Percentiles rank a stretch among this genome's conserved stretches.
Evolutionary conservation across 768 basidiomycete genomes (phyloP).

Genomic region (Russula ochroleuca): DNA sequence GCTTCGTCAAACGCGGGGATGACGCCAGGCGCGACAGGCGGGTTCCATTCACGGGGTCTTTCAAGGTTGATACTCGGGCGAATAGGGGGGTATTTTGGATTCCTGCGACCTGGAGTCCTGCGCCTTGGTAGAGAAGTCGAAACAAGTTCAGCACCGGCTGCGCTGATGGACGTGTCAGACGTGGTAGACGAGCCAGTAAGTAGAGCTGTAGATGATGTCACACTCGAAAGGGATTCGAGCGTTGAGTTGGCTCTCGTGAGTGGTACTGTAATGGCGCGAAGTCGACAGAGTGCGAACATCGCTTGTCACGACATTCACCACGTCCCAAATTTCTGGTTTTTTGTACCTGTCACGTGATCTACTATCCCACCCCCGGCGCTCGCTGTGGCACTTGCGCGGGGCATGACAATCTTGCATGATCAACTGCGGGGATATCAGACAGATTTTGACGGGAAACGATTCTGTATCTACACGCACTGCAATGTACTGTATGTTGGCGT

Average conservation of each 20-base stretch:
- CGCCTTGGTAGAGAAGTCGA: neutral
- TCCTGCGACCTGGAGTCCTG: conserved; percentile 18
- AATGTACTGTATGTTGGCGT: neutral
- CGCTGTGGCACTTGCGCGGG: neutral
- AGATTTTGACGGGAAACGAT: no score
- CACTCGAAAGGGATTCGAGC: conserved; percentile 1
- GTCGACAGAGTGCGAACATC: conserved; percentile 23
- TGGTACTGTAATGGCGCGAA: conserved; percentile 14
- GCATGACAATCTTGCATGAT: neutral
- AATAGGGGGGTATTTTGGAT: conserved; percentile 30
- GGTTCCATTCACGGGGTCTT: conserved; percentile 57
- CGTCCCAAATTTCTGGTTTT: no score
- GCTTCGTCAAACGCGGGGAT: conserved; percentile 85
- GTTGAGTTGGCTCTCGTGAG: conserved; percentile 24
- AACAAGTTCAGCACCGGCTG: neutral
- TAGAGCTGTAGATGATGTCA: conserved; percentile 3
- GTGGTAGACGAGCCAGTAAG: conserved; percentile 2
- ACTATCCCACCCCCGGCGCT: neutral
- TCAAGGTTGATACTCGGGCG: conserved; percentile 51
- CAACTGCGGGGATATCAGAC: neutral
- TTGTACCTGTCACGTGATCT: neutral
- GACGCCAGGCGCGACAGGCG: conserved; percentile 56
- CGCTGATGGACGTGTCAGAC: neutral
- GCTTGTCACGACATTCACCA: neutral
- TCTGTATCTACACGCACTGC: neutral